Evolutionary conservation across 768 basidiomycete genomes (phyloP).

Genomic region (Daedaleopsis nitida): DNA sequence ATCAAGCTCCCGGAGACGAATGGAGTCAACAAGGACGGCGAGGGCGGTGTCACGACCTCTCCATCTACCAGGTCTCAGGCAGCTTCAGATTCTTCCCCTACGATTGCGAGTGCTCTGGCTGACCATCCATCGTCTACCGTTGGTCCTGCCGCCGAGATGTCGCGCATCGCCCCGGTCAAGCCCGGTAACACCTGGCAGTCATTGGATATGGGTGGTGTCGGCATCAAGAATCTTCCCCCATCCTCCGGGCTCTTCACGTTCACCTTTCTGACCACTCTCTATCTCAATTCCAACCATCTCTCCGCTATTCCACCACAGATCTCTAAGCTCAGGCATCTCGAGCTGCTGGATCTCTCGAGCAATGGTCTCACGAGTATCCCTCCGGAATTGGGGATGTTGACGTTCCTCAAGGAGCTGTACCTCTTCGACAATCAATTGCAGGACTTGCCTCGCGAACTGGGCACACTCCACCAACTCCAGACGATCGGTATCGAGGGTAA

Average conservation of each 20-base stretch:
- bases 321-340: constrained; percentile 79
- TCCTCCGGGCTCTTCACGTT: constrained; percentile 79
- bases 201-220: constrained; percentile 95
- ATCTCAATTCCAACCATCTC: constrained; percentile 94
- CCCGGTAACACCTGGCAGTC: constrained; percentile 85
- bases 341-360: constrained; percentile 88
- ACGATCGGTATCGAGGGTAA: constrained; percentile 98
- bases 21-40: constrained; percentile 30
- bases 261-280: constrained; percentile 91
- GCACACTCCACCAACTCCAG: constrained; percentile 88
- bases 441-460: constrained; percentile 84
- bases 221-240: constrained; percentile 86
- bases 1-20: constrained; percentile 50
- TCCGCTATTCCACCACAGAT: constrained; percentile 80
- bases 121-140: constrained; percentile 78
- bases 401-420: constrained; percentile 86
- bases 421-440: constrained; percentile 95
- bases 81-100: constrained; percentile 37
- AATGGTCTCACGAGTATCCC: constrained; percentile 81
- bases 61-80: constrained; percentile 19
- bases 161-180: constrained; percentile 62
- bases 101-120: constrained; percentile 34
- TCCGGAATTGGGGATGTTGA: constrained; percentile 88
- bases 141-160: constrained; percentile 68
- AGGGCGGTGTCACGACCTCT: constrained; percentile 14